Evolutionary conservation across 1,284 basidiomycete genomes (phyloP).

Genomic region (Fomitopsis schrenkii): DNA sequence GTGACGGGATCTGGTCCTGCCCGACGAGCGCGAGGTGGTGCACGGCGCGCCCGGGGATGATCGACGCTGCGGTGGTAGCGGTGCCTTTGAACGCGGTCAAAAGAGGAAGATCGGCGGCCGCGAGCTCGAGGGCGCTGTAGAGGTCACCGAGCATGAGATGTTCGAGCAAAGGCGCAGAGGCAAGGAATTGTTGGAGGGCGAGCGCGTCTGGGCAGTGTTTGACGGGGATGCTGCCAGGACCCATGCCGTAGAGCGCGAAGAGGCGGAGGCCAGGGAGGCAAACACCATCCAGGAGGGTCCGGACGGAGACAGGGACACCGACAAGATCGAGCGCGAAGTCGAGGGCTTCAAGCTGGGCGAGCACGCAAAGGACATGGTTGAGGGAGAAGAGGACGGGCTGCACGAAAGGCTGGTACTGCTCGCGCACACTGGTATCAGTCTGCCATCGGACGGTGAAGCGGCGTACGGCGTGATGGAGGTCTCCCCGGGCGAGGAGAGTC

Average conservation of each 20-base stretch:
- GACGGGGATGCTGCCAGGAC: constrained; percentile 30
- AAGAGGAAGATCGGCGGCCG: constrained; percentile 37
- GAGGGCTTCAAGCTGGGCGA: constrained; percentile 46
- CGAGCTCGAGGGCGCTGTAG: constrained; percentile 33
- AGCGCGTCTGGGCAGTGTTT: constrained; percentile 25
- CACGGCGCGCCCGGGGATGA: constrained; percentile 58
- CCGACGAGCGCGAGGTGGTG: constrained; percentile 51
- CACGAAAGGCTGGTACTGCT: constrained; percentile 22
- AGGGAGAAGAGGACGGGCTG: constrained; percentile 19
- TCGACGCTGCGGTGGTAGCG: constrained; percentile 48
- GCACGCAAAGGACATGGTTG: constrained; percentile 34
- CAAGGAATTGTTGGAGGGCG: constrained; percentile 43
- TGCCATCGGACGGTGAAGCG: constrained; percentile 54
- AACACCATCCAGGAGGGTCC: constrained; percentile 26
- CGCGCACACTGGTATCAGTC: constrained; percentile 26
- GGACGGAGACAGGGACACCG: constrained; percentile 20
- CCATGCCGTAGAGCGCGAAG: constrained; percentile 50
- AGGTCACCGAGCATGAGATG: constrained; percentile 51
- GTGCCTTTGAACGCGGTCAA: constrained; percentile 56
- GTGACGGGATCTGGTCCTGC: constrained; percentile 48
- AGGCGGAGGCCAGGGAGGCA: constrained; percentile 34
- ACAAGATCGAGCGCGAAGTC: constrained; percentile 48
- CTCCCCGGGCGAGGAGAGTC: constrained; percentile 41
- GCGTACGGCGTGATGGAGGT: constrained; percentile 42
- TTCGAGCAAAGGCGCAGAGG: constrained; percentile 33